phyloP scores from a whole-genome alignment of 2,329 filamentous ascomycete species.

The Talaromyces islandicus region DNA sequence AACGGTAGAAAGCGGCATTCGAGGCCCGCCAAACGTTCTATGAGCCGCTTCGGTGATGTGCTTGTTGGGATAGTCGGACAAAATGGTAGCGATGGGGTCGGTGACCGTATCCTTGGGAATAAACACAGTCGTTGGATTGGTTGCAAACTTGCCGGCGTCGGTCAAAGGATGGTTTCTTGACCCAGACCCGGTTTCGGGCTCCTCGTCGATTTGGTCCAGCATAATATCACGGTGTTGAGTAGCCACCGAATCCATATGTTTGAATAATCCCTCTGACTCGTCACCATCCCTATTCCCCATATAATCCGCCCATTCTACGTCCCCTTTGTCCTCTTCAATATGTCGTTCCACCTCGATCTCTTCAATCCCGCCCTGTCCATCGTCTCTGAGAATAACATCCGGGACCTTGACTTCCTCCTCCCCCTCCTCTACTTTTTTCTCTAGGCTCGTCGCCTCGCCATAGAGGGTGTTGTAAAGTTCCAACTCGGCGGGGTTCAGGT shows the following conservation, averaged over 20 bases:
- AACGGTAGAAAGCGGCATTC: constrained; percentile 69
- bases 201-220: constrained; percentile 29
- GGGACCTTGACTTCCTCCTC: constrained; percentile 24
- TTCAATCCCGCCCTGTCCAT: constrained; percentile 33
- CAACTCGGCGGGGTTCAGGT: constrained; percentile 66
- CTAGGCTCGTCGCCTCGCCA: constrained; percentile 57
- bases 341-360: constrained; percentile 24
- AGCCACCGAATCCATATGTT: too few relatives aligned
- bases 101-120: constrained; percentile 66
- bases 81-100: constrained; percentile 61
- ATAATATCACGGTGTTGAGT: too few relatives aligned
- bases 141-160: constrained; percentile 65
- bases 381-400: constrained; percentile 30
- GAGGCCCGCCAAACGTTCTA: constrained; percentile 67
- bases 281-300: constrained; percentile 15
- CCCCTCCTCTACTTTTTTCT: constrained; percentile 21
- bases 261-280: constrained; percentile 12
- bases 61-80: constrained; percentile 62
- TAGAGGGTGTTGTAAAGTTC: constrained; percentile 74
- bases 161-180: constrained; percentile 70
- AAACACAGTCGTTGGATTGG: constrained; percentile 66
- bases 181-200: constrained; percentile 30
- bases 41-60: constrained; percentile 71
- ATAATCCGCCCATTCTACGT: constrained; percentile 21
- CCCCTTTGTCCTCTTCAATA: constrained; percentile 11